phyloP scores from a whole-genome alignment of 2,329 filamentous ascomycete genomes.

The Pochonia chlamydosporia region DNA sequence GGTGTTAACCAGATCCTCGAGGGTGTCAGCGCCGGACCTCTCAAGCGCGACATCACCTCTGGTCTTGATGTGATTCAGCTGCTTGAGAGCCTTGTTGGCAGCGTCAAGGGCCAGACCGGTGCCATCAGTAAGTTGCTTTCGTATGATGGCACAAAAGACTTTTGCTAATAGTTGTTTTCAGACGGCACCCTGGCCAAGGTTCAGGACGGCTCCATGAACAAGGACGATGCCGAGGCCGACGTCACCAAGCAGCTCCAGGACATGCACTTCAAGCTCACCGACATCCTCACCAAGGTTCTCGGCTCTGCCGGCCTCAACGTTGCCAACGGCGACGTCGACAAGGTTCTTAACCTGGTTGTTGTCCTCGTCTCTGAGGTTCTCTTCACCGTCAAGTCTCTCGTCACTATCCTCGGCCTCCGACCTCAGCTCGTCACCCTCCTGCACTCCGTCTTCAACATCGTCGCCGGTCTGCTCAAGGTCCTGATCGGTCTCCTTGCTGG shows the following conservation, averaged over 20 bases:
- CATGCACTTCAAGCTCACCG: slow-evolving; percentile 15
- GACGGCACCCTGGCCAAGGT: slow-evolving; percentile 16
- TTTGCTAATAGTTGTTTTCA: slow-evolving; percentile 1
- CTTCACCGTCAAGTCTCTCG: slow-evolving; percentile 16
- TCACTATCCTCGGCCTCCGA: slow-evolving; percentile 17
- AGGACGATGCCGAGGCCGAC: slow-evolving; percentile 14
- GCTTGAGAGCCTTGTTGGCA: slow-evolving; percentile 1
- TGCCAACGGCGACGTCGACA: slow-evolving; percentile 14
- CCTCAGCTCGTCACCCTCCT: slow-evolving; percentile 19
- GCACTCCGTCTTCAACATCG: slow-evolving; percentile 20
- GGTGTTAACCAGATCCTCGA: not conserved
- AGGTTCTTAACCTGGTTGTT: slow-evolving; percentile 15
- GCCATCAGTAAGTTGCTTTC: slow-evolving; percentile 3
- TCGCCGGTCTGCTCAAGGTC: slow-evolving; percentile 18
- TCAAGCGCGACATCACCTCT: slow-evolving; percentile 6
- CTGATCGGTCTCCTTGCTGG: slow-evolving; percentile 17
- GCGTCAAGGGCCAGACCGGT: slow-evolving; percentile 7
- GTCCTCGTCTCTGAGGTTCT: slow-evolving; percentile 15
- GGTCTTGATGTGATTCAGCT: slow-evolving; percentile 1
- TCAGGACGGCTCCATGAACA: slow-evolving; percentile 14
- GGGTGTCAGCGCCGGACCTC: too few species aligned
- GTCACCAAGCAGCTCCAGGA: slow-evolving; percentile 12
- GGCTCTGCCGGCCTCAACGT: slow-evolving; percentile 15
- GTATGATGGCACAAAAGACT: not conserved
- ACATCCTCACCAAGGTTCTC: slow-evolving; percentile 16